phyloP scores from a whole-genome alignment of 257 asterid genomes.

The Solanum acaule region DNA sequence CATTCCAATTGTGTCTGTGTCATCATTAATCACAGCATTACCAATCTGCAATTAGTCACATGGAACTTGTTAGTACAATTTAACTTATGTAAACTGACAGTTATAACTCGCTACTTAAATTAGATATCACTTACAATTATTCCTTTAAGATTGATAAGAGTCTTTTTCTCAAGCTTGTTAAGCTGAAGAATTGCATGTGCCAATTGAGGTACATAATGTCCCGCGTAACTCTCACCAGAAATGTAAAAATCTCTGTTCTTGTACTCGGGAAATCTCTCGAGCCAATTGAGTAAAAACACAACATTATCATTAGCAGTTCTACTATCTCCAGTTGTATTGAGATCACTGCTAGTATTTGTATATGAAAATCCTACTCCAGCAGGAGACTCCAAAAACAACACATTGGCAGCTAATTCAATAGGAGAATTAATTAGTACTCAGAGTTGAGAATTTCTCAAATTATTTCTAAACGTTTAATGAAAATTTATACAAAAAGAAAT shows the following conservation, averaged over 20 bases:
- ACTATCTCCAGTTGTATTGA: slow-evolving; percentile 16
- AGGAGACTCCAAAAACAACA: slow-evolving; percentile 40
- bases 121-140: slow-evolving; percentile 22
- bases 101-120: too few species aligned
- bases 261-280: slow-evolving; percentile 35
- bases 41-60: slow-evolving; percentile 5
- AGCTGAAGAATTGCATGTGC: slow-evolving; percentile 16
- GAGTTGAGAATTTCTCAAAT: not conserved
- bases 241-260: slow-evolving; percentile 26
- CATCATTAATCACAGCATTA: slow-evolving; percentile 7
- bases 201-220: slow-evolving; percentile 39
- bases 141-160: slow-evolving; percentile 31
- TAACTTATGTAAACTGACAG: not conserved
- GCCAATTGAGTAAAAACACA: slow-evolving; percentile 34
- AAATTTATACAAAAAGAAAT: not conserved
- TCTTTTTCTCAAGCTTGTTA: slow-evolving; percentile 6
- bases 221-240: slow-evolving; percentile 39
- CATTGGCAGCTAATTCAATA: slow-evolving; percentile 24
- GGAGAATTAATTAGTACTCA: not conserved
- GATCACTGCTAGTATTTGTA: slow-evolving; percentile 27
- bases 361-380: slow-evolving; percentile 49
- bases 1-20: not conserved
- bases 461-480: not conserved
- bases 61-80: not conserved
- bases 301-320: slow-evolving; percentile 29